Evolutionary conservation across 441 rosid genomes (phyloP).

Genomic region (Pelargonium cotyledonis): DNA sequence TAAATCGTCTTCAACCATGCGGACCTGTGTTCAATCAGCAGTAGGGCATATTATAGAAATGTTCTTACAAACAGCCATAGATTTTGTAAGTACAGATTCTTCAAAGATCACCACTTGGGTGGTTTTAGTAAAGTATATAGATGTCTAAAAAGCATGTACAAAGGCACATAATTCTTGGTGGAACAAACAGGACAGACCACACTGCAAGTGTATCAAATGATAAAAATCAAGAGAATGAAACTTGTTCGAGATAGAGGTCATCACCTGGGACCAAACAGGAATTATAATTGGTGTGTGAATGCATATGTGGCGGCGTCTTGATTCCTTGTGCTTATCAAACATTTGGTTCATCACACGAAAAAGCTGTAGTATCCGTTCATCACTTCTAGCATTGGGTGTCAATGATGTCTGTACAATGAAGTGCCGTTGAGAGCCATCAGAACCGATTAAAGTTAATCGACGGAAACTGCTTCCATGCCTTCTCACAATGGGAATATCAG

Average conservation of each 20-base stretch:
- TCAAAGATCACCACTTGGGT: slow-evolving; percentile 8
- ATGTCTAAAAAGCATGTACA: slow-evolving; percentile 5
- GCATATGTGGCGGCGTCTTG: slow-evolving; percentile 80
- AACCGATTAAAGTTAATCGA: slow-evolving; percentile 88
- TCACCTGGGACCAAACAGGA: slow-evolving; percentile 99
- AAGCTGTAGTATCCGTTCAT: slow-evolving; percentile 91
- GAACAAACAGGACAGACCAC: neutral
- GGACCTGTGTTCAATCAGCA: slow-evolving; percentile 36
- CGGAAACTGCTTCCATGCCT: slow-evolving; percentile 99
- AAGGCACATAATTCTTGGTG: slow-evolving; percentile 7
- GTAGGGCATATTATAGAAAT: no score
- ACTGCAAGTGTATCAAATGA: neutral
- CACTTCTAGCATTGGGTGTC: slow-evolving; percentile 98
- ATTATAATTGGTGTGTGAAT: slow-evolving; percentile 95
- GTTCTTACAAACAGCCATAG: no score
- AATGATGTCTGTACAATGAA: slow-evolving; percentile 96
- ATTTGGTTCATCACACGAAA: slow-evolving; percentile 98
- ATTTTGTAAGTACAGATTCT: neutral
- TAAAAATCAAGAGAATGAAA: neutral
- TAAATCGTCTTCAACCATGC: slow-evolving; percentile 98
- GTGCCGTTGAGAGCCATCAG: slow-evolving; percentile 94
- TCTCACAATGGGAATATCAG: slow-evolving; percentile 95
- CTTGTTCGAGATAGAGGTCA: neutral
- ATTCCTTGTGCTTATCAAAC: slow-evolving; percentile 98
- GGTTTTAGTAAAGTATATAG: neutral